Percentiles rank a stretch among this genome's conserved stretches.
These are phyloP conservation scores for Clavariopsis aquatica DNA, from an alignment of 495 filamentous ascomycete genomes.

Conservation along the genomic window DNA sequence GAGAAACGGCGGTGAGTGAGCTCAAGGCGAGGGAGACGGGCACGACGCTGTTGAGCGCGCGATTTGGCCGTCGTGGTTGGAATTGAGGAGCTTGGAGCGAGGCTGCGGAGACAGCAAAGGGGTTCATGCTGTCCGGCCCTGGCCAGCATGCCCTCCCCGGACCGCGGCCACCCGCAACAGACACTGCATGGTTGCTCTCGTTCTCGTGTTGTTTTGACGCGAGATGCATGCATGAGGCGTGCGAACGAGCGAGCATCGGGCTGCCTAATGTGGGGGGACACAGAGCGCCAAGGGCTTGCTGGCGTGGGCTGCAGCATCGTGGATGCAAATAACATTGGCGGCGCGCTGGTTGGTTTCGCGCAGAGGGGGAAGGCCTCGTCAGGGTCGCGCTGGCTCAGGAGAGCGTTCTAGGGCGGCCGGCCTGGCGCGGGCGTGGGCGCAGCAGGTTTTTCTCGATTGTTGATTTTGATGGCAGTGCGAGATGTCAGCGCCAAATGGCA, in stretches of 20 bases:
- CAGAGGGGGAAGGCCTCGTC: too few species aligned
- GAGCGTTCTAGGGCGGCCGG: too few species aligned
- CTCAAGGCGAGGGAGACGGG: background rate
- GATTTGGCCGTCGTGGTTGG: too few species aligned
- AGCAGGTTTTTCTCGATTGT: constrained; percentile 1
- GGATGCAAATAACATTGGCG: background rate
- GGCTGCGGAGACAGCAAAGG: background rate
- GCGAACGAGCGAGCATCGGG: background rate
- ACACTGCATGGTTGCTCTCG: background rate
- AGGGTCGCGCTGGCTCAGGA: constrained; percentile 6
- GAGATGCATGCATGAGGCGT: constrained; percentile 1
- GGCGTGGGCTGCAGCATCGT: background rate
- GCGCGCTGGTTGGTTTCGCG: background rate
- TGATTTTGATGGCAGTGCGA: too few species aligned
- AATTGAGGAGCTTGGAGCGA: background rate
- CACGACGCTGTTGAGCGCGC: background rate
- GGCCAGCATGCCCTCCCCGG: background rate
- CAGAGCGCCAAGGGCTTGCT: background rate
- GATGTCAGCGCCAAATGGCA: too few species aligned
- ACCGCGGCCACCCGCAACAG: background rate
- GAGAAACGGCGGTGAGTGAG: constrained; percentile 18
- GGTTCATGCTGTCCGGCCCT: background rate
- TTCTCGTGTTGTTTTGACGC: constrained; percentile 4
- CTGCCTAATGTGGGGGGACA: background rate
- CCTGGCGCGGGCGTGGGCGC: background rate